phyloP scores from a whole-genome alignment of 495 filamentous ascomycete species.

The Glarea lozoyensis region DNA sequence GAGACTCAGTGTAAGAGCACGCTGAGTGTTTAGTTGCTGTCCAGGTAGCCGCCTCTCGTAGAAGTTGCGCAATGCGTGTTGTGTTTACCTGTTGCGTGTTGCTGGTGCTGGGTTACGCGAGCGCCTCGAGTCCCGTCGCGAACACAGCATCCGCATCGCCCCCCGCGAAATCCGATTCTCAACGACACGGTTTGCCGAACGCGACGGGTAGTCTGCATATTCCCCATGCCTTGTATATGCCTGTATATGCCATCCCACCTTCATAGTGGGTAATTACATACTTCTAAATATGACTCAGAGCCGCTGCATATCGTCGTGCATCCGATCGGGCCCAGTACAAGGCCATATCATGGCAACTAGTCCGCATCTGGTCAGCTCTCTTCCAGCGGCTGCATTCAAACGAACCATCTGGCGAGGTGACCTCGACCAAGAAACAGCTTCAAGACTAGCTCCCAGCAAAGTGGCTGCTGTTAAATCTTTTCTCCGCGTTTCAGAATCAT shows the following conservation, averaged over 20 bases:
- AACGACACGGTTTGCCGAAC: constrained; percentile 9
- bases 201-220: constrained; percentile 5
- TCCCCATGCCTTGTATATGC: constrained; percentile 7
- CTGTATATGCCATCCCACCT: not conserved
- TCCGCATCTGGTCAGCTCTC: not conserved
- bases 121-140: constrained; percentile 11
- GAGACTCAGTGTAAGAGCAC: not conserved
- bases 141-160: constrained; percentile 1
- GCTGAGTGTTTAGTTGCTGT: not conserved
- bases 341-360: not conserved
- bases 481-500: constrained; percentile 38
- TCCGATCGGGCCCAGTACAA: not conserved
- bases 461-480: constrained; percentile 10
- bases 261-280: constrained; percentile 1
- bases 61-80: not conserved
- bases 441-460: constrained; percentile 10
- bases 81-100: not conserved
- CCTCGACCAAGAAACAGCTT: constrained; percentile 23
- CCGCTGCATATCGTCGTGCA: constrained; percentile 7
- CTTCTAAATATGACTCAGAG: constrained; percentile 20
- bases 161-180: not conserved
- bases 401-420: constrained; percentile 20
- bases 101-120: constrained; percentile 11
- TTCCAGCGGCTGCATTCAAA: constrained; percentile 14
- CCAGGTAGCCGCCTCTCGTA: not conserved